These are phyloP conservation scores for Trichosporon sp. DNA, from an alignment of 1,284 basidiomycete genomes.

Conservation along the genomic window DNA sequence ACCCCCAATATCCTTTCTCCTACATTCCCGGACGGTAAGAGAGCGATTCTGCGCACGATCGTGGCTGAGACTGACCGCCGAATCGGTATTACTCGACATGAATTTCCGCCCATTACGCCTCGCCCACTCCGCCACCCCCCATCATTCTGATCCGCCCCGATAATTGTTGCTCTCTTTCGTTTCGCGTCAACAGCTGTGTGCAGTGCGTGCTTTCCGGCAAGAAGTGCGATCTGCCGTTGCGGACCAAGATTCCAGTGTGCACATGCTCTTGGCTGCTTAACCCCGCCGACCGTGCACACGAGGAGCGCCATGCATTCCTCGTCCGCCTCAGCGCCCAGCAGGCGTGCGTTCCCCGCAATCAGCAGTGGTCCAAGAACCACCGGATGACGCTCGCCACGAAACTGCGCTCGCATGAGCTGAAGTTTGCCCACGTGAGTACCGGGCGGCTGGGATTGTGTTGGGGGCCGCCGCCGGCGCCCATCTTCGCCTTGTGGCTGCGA, in stretches of 20 bases:
- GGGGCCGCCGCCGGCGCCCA: background rate
- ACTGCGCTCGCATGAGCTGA: background rate
- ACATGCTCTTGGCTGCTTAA: conserved; percentile 11
- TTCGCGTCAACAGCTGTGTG: conserved; percentile 8
- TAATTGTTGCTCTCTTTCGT: background rate
- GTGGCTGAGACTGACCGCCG: background rate
- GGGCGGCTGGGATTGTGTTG: background rate
- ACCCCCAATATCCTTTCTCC: background rate
- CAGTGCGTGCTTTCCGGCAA: conserved; percentile 5
- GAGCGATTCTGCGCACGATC: background rate
- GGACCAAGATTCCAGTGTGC: background rate
- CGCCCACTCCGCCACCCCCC: background rate
- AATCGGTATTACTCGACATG: too few species aligned
- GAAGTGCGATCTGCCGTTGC: conserved; percentile 6
- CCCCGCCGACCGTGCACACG: background rate
- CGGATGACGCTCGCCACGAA: background rate
- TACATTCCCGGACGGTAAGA: background rate
- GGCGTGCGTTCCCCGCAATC: background rate
- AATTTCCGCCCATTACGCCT: background rate
- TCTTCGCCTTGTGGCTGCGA: background rate
- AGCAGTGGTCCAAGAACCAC: background rate
- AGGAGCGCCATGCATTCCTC: background rate
- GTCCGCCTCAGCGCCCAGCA: background rate
- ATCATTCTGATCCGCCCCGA: background rate
- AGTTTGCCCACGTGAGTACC: conserved; percentile 4